Evolutionary conservation across 441 rosid species (phyloP).

Genomic region (Eruca vesicaria): DNA sequence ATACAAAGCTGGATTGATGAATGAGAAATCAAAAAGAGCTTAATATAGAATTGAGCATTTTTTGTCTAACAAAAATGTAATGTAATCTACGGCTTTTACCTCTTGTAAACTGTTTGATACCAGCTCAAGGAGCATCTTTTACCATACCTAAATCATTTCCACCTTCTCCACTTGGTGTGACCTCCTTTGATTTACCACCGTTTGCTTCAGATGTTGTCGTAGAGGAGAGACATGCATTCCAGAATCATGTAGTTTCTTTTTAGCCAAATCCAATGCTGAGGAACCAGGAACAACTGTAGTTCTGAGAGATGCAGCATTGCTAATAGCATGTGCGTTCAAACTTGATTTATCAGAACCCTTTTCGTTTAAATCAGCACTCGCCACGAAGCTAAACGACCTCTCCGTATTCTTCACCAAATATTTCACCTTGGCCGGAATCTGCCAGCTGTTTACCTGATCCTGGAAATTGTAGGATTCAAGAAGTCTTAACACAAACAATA

Average conservation of each 20-base stretch:
- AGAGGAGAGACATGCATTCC: conserved; percentile 67
- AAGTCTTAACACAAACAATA: background rate
- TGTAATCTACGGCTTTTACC: no score
- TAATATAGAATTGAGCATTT: no score
- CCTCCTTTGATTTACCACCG: conserved; percentile 68
- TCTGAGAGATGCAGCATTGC: conserved; percentile 62
- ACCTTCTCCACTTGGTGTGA: conserved; percentile 57
- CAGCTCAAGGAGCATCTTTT: conserved; percentile 70
- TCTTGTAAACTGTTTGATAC: no score
- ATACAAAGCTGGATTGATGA: no score
- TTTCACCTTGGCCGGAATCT: conserved; percentile 80
- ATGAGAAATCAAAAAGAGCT: no score
- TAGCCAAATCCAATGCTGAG: conserved; percentile 90
- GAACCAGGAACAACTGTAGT: conserved; percentile 50
- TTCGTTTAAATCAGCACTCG: conserved; percentile 48
- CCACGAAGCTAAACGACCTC: conserved; percentile 37
- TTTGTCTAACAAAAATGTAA: no score
- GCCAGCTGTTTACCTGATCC: conserved; percentile 96
- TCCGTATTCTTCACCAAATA: no score
- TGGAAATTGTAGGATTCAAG: conserved; percentile 22
- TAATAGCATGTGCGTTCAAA: conserved; percentile 83
- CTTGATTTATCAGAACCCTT: conserved; percentile 55
- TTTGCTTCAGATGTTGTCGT: conserved; percentile 56
- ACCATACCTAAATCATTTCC: conserved; percentile 67
- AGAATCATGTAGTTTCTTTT: conserved; percentile 90